Evolutionary conservation across 2,329 filamentous ascomycete genomes (phyloP).

Genomic region (Calycina herbarum): DNA sequence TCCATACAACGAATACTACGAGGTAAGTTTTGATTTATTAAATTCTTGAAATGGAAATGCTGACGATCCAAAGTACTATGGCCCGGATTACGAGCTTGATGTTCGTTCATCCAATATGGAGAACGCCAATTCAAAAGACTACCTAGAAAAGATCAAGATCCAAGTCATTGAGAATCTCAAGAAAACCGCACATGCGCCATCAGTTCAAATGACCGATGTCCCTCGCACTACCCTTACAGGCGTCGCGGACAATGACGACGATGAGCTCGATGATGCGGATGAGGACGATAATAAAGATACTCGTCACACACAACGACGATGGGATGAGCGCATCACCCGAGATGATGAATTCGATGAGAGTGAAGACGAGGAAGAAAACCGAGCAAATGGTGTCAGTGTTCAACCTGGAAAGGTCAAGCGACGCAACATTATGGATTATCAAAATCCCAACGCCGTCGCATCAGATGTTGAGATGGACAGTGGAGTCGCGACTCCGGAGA

Average conservation of each 20-base stretch:
- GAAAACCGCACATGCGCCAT: conserved; percentile 82
- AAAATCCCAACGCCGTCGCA: conserved; percentile 53
- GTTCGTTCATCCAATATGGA: conserved; percentile 87
- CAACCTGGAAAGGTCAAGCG: conserved; percentile 50
- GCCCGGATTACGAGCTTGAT: conserved; percentile 85
- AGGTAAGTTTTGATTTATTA: conserved; percentile 44
- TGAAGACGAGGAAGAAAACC: conserved; percentile 81
- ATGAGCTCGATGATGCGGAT: conserved; percentile 68
- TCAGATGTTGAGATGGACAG: conserved; percentile 53
- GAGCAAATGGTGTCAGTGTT: conserved; percentile 64
- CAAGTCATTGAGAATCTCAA: conserved; percentile 83
- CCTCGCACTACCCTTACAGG: conserved; percentile 61
- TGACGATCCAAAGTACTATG: conserved; percentile 69
- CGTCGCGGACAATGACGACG: conserved; percentile 67
- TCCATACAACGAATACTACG: conserved; percentile 96
- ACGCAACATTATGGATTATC: conserved; percentile 61
- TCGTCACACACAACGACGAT: conserved; percentile 77
- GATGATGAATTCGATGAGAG: conserved; percentile 84
- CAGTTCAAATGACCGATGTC: conserved; percentile 84
- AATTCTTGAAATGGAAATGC: not conserved
- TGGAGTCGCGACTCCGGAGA: conserved; percentile 45
- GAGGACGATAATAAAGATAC: conserved; percentile 84
- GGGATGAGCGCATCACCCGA: conserved; percentile 75
- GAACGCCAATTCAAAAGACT: conserved; percentile 82
- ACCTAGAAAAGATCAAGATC: conserved; percentile 78